Base-by-base conservation (phyloP, 805 yeast species). In the Wickerhamiella dianesei region DNA sequence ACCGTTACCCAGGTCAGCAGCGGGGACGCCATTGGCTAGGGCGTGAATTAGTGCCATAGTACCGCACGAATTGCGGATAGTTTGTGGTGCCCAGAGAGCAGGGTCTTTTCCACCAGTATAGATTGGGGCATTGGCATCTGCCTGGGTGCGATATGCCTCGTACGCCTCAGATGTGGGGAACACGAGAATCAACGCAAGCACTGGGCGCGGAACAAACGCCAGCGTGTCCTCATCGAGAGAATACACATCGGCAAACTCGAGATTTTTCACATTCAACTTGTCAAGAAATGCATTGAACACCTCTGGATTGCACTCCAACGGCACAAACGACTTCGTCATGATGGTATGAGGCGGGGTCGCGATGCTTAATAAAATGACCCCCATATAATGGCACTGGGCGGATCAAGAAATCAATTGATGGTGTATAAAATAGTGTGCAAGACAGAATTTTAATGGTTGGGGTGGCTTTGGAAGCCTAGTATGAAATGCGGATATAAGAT, bases 21-120 rank as follows among this genome's bases (percentile, higher is more conserved):
- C 41, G 5, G 65, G 64, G 3, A 62, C 54, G 9, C 61, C 63
- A 42, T 72, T 63, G 39, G 72, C 61, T 6, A 74, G 54, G 0
- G 79, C 69, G 56, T 89, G 96, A 19, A 89, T 65, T 41, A 92
- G 62, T 0, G 95, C 97, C 63, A 82, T 85, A 29, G 94, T 72
- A 3, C 98, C 98, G 66, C 98, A 89, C 0, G 94, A 94, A 60
- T 89, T 89, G 51, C 75, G 76, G 16, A 92, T 76, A 0, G 87
- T 78, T 58, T 89, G 98, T 54, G 76, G 77, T 56, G 79, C 76
- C 96, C 97, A 92, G n/a, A 72, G 53, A 14, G 78, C 67, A 4
- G 56, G 65, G 51, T 52, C 59, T 20, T 50, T 51, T 4, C 46
- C 46, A 20, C 47, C 52, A 18, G 55, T 48, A 12, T 56, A 45